These are phyloP conservation scores for Coniochaeta ligniaria DNA, from an alignment of 2,329 filamentous ascomycete genomes.

Conservation along the genomic window DNA sequence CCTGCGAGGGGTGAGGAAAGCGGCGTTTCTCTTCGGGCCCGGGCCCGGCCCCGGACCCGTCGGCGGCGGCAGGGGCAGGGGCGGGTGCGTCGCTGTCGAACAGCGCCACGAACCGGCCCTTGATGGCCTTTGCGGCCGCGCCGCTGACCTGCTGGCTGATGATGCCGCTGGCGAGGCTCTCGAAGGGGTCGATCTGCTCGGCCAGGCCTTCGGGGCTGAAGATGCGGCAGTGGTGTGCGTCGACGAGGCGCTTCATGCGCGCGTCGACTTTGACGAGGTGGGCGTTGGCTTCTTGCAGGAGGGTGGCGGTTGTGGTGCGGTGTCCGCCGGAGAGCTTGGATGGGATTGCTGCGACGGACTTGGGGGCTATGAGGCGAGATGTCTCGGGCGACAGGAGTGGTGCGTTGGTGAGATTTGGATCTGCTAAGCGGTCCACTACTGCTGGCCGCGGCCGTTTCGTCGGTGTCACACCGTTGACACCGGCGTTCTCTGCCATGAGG, in stretches of 20 bases:
- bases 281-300: constrained; percentile 68
- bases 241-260: constrained; percentile 64
- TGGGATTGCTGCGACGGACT: constrained; percentile 26
- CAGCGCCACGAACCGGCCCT: constrained; percentile 71
- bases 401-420: constrained; percentile 61
- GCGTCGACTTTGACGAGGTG: constrained; percentile 69
- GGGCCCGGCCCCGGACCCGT: background rate
- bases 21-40: constrained; percentile 6
- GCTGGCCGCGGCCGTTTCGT: constrained; percentile 30
- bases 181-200: constrained; percentile 83
- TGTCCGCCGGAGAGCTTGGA: constrained; percentile 24
- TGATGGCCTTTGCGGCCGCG: constrained; percentile 83
- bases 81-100: constrained; percentile 48
- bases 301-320: constrained; percentile 61
- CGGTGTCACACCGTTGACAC: constrained; percentile 8
- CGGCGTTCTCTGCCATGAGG: constrained; percentile 26
- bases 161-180: constrained; percentile 74
- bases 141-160: constrained; percentile 96
- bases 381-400: constrained; percentile 65
- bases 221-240: constrained; percentile 66
- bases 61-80: background rate
- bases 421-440: constrained; percentile 47
- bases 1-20: constrained; percentile 73
- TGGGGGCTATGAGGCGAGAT: constrained; percentile 44
- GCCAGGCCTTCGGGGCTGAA: constrained; percentile 79